Evolutionary conservation across 768 basidiomycete species (phyloP).

Genomic region (Sporobolomyces roseus): DNA sequence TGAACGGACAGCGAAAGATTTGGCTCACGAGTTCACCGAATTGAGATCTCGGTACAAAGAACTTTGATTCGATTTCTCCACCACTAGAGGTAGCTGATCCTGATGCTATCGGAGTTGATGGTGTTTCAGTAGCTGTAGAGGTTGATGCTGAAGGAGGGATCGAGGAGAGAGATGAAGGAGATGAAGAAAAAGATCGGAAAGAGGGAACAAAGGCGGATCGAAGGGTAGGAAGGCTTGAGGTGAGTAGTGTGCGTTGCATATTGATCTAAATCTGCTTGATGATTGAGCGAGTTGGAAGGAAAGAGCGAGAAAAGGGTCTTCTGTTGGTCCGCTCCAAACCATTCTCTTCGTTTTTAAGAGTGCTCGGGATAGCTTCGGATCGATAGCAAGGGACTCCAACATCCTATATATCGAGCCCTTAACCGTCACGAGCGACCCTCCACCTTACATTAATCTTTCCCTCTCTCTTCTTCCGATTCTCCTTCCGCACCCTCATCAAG

Average conservation of each 20-base stretch:
- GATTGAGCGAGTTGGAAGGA: no score
- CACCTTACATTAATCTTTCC: no score
- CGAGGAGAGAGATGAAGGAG: background rate
- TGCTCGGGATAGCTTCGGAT: no score
- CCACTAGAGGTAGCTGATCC: background rate
- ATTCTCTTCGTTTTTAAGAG: no score
- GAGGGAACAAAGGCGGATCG: background rate
- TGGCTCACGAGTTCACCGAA: slow-evolving; percentile 20
- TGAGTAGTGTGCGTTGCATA: slow-evolving; percentile 1
- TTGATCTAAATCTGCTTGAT: background rate
- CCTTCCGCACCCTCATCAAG: no score
- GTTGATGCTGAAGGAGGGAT: background rate
- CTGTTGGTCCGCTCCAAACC: no score
- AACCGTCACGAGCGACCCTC: no score
- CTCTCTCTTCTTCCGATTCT: no score
- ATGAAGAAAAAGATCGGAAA: background rate
- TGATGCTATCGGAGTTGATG: background rate
- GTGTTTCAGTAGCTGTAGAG: background rate
- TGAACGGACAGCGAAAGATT: background rate
- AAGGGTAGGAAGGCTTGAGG: background rate
- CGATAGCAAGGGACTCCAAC: no score
- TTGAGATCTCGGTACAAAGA: slow-evolving; percentile 19
- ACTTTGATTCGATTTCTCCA: background rate
- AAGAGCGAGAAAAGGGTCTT: no score
- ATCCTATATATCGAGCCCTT: no score